Base-by-base conservation (phyloP, 768 basidiomycete species). In the Termitomyces sp. region DNA sequence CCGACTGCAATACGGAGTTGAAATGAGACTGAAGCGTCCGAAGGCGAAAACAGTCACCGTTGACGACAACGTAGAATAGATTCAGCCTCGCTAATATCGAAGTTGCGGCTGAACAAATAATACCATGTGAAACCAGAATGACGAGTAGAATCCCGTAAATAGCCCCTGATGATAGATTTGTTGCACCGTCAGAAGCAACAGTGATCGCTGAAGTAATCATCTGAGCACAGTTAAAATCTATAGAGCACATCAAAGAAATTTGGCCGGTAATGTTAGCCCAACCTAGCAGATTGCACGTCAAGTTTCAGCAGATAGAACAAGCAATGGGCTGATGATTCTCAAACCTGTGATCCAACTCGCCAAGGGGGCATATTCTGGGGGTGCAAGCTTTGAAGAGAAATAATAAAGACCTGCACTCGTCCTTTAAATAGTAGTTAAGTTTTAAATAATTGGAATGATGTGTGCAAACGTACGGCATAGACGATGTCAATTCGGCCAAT, bases 391-490 rank as follows among this genome's bases (percentile, higher is more conserved):
- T 0, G 89, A 87, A 2, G 89, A 87, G 71, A 90, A 91, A 70
- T 90, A 91, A 70, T 91, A 91, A 18, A 91, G 75, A 0, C 89
- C 90, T 7, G 90, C 89, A 63, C 89, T 91, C 24, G 90, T 91
- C 56, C 89, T 91, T 46, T 11, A 13, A 32, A 40, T 20, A 28
- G 57, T 45, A 15, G 16, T 38, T 7, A 4, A n/a, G 3, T 42
- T 44, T 33, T 28, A 44, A 44, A 9, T n/a, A 28, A n/a, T 7
- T 42, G 28, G 12, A 7, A 53, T 20, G 7, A 32, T 42, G 12
- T 32, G 1, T 32, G 3, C 7, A 44, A 15, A 79, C 85, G 71
- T 71, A 90, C 89, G 89, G 89, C 89, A 90, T 90, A 2, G 88
- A 81, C 1, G 89, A 89, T 1, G 85, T 80, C 38, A 91, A 65